A percentile compares a stretch with the other conserved stretches of the same genome.
Evolutionary conservation across 768 basidiomycete species (phyloP).

Genomic region (Mycena crocata): DNA sequence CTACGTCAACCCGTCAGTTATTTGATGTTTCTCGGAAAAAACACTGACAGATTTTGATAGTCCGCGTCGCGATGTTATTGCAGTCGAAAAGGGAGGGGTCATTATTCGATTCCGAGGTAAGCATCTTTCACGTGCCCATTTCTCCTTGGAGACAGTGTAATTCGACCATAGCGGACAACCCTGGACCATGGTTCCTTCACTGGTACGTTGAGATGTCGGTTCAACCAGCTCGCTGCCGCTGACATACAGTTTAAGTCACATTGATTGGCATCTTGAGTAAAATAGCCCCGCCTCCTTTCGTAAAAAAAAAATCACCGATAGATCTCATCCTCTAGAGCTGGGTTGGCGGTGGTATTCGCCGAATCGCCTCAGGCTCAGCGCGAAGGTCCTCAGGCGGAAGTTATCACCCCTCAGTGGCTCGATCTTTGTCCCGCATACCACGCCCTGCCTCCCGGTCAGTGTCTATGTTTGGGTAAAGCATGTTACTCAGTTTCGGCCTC

Average conservation of each 20-base stretch:
- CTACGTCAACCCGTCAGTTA: conserved; percentile 35
- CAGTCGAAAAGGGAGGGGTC: conserved; percentile 20
- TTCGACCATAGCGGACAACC: conserved; percentile 6
- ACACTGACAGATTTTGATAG: not conserved
- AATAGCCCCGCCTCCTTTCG: not conserved
- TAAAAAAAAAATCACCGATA: not conserved
- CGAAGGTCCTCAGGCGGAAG: conserved; percentile 37
- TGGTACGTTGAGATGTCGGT: not conserved
- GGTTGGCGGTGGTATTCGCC: conserved; percentile 54
- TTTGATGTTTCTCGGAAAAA: no score
- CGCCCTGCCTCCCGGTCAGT: conserved; percentile 11
- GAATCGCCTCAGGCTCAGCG: conserved; percentile 45
- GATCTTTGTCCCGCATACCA: conserved; percentile 23
- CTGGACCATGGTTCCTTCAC: conserved; percentile 19
- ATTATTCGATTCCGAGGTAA: conserved; percentile 19
- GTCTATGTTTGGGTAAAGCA: not conserved
- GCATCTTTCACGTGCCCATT: not conserved
- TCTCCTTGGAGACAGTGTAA: not conserved
- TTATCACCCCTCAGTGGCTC: conserved; percentile 36
- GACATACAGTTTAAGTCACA: conserved; percentile 5
- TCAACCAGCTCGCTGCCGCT: conserved; percentile 45
- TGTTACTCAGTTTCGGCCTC: not conserved
- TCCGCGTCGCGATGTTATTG: conserved; percentile 41
- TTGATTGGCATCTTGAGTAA: conserved; percentile 49
- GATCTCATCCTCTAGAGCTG: conserved; percentile 34